Percentiles rank a stretch among this genome's conserved stretches.
Evolutionary conservation across 1,284 basidiomycete genomes (phyloP).

Genomic region (Mycena citricolor): DNA sequence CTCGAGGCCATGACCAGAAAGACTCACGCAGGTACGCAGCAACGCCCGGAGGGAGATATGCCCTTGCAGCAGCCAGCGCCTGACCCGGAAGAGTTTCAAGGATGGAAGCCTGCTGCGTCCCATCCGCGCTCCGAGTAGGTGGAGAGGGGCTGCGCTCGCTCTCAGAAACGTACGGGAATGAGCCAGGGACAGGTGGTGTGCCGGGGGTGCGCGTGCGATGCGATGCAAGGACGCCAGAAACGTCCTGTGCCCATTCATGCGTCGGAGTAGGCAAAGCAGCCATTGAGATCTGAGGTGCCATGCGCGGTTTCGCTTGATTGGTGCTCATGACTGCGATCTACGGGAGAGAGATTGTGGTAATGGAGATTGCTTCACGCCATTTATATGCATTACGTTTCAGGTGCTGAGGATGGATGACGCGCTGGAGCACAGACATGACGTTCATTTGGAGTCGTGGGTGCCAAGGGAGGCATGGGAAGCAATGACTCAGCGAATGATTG

Average conservation of each 20-base stretch:
- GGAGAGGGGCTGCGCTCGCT: too few relatives aligned
- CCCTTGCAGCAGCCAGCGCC: not conserved
- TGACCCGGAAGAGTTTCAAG: not conserved
- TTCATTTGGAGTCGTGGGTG: too few relatives aligned
- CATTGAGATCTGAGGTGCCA: constrained; percentile 9
- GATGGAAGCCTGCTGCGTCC: not conserved
- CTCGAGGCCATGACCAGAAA: too few relatives aligned
- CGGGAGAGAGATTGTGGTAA: too few relatives aligned
- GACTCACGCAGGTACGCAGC: constrained; percentile 2
- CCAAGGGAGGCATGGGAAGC: too few relatives aligned
- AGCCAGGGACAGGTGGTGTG: constrained; percentile 4
- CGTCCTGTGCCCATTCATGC: constrained; percentile 6
- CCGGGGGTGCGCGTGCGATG: constrained; percentile 7
- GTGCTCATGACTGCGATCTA: too few relatives aligned
- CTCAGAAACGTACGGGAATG: not conserved
- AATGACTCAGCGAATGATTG: too few relatives aligned
- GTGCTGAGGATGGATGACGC: too few relatives aligned
- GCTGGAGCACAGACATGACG: too few relatives aligned
- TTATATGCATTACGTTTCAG: too few relatives aligned
- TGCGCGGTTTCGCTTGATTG: too few relatives aligned
- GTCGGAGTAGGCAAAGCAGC: constrained; percentile 9
- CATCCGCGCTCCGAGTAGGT: not conserved
- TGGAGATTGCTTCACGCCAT: too few relatives aligned
- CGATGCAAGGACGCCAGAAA: not conserved
- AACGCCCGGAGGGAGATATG: constrained; percentile 5